These are phyloP conservation scores for Casuarina cunninghamiana DNA, from an alignment of 306 rosid genomes.

Conservation along the genomic window DNA sequence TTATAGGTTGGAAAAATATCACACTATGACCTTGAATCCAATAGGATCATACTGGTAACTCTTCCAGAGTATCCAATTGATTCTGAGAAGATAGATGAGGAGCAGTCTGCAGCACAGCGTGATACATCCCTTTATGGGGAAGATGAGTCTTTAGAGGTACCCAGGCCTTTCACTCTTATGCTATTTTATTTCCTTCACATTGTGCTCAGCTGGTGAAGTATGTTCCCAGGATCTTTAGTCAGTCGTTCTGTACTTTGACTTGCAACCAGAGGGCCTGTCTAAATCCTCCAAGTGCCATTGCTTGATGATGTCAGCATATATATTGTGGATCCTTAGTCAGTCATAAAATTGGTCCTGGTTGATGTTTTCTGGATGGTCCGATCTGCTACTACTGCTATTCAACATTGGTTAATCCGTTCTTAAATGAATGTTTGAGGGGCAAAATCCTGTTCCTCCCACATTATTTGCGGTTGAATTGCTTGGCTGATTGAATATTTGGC, in stretches of 20 bases:
- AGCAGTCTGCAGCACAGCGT: constrained; percentile 38
- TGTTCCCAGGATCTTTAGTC: not conserved
- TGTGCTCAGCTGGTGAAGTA: not conserved
- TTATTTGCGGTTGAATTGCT: not conserved
- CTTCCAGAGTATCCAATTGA: constrained; percentile 73
- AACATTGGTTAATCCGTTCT: not conserved
- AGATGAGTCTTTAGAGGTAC: constrained; percentile 91
- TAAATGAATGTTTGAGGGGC: not conserved
- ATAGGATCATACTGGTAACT: constrained; percentile 55
- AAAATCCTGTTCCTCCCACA: not conserved
- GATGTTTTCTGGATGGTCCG: not conserved
- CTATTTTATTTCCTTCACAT: not conserved
- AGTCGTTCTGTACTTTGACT: not conserved
- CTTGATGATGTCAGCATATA: not conserved
- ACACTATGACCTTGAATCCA: constrained; percentile 46
- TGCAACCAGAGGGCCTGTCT: not conserved
- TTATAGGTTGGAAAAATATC: constrained; percentile 79
- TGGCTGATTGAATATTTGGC: not conserved
- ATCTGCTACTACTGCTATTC: not conserved
- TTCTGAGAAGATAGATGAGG: constrained; percentile 54
- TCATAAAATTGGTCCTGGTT: not conserved
- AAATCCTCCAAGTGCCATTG: not conserved
- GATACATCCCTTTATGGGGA: constrained; percentile 62
- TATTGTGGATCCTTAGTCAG: not conserved
- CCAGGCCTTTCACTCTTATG: constrained; percentile 6